Conservation (phyloP, 352 stramenopile species). For the Albugo laibachii region DNA sequence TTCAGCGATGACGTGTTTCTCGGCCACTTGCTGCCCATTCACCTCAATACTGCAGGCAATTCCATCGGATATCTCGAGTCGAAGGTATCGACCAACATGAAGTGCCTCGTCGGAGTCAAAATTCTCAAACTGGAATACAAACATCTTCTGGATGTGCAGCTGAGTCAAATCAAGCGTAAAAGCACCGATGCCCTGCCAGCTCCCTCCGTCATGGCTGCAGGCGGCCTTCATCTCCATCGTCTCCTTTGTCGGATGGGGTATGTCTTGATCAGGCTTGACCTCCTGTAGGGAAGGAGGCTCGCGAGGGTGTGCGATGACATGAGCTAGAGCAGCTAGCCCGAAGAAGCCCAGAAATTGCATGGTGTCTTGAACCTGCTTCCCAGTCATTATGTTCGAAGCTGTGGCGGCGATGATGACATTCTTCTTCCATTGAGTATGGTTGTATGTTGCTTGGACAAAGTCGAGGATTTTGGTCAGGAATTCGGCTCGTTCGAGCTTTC, state of each 20-base stretch:
- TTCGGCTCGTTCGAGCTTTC: slow-evolving; percentile 53
- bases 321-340: slow-evolving; percentile 28
- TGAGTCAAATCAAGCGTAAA: slow-evolving; percentile 12
- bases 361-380: slow-evolving; percentile 54
- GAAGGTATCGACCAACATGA: too few species aligned
- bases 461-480: slow-evolving; percentile 59
- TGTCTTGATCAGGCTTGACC: slow-evolving; percentile 1
- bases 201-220: slow-evolving; percentile 11
- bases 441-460: slow-evolving; percentile 41
- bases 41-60: slow-evolving; percentile 15
- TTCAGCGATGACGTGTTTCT: slow-evolving; percentile 24
- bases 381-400: slow-evolving; percentile 52
- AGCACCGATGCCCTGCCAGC: slow-evolving; percentile 35
- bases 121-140: too few species aligned
- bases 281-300: not conserved
- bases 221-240: not conserved
- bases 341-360: slow-evolving; percentile 60
- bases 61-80: too few species aligned
- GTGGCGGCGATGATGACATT: slow-evolving; percentile 42
- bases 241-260: not conserved
- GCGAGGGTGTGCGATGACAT: slow-evolving; percentile 15
- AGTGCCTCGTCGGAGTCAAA: too few species aligned
- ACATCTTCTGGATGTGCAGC: too few species aligned
- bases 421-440: slow-evolving; percentile 7
- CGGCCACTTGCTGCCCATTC: slow-evolving; percentile 29